Conservation (phyloP, 352 stramenopile genomes). For the Phytophthora pseudosyringae region DNA sequence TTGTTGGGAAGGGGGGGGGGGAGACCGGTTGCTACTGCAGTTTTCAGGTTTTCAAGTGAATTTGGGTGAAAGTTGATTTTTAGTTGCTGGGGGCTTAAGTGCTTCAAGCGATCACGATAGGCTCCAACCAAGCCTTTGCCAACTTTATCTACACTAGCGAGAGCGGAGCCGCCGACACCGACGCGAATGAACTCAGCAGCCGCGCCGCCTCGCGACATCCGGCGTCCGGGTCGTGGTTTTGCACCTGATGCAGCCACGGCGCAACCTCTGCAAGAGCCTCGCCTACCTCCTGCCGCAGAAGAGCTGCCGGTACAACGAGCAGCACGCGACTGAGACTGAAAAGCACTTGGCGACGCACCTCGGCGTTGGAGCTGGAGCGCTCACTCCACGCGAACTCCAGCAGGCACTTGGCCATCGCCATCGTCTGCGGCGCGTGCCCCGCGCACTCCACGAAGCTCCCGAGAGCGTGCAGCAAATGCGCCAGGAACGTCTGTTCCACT, state of each 20-base stretch:
- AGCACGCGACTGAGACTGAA: constrained; percentile 78
- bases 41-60: too few relatives aligned
- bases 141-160: constrained; percentile 10
- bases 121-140: not conserved
- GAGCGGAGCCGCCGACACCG: constrained; percentile 40
- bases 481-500: constrained; percentile 72
- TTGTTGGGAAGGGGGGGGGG: too few relatives aligned
- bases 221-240: constrained; percentile 58
- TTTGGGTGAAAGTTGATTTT: too few relatives aligned
- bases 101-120: too few relatives aligned
- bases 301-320: constrained; percentile 58
- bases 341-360: constrained; percentile 75
- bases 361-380: constrained; percentile 46
- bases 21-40: too few relatives aligned
- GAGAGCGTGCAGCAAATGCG: constrained; percentile 73
- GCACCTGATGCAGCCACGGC: constrained; percentile 60
- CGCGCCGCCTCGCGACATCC: constrained; percentile 71
- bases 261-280: constrained; percentile 52
- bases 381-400: constrained; percentile 77
- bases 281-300: constrained; percentile 65
- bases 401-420: constrained; percentile 75
- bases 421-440: constrained; percentile 57
- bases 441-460: constrained; percentile 74
- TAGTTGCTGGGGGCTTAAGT: too few relatives aligned
- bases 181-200: constrained; percentile 58